These are phyloP conservation scores for Cladosporium sp. DNA, from an alignment of 2,329 filamentous ascomycete species.

Conservation along the genomic window DNA sequence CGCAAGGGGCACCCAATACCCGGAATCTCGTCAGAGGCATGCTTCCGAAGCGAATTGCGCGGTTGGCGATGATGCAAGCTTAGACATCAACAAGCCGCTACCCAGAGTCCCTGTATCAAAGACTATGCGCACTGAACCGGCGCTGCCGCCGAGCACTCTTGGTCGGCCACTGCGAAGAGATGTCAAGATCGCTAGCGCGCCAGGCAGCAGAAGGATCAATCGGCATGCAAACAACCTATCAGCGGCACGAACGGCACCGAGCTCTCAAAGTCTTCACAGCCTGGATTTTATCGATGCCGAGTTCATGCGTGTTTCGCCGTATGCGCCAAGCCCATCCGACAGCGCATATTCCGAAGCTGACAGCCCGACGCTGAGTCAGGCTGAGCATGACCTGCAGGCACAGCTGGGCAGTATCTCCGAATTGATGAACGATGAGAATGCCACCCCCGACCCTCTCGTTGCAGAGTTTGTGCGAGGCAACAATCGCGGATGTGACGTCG, in stretches of 20 bases:
- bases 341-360: slow-evolving; percentile 14
- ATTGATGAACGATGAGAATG: not conserved
- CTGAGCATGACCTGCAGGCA: slow-evolving; percentile 33
- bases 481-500: not conserved
- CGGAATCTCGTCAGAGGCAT: no score
- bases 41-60: no score
- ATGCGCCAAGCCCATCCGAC: slow-evolving; percentile 11
- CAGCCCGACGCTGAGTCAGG: slow-evolving; percentile 44
- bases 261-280: not conserved
- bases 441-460: not conserved
- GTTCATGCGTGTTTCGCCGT: slow-evolving; percentile 13
- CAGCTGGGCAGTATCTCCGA: slow-evolving; percentile 20
- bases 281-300: slow-evolving; percentile 13
- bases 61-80: no score
- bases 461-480: no score
- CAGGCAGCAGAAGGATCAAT: not conserved
- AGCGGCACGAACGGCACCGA: not conserved
- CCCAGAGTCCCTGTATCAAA: slow-evolving; percentile 14
- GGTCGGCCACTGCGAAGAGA: not conserved
- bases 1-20: no score
- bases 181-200: not conserved
- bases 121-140: slow-evolving; percentile 9
- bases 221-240: not conserved
- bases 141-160: slow-evolving; percentile 2
- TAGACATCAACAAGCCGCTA: slow-evolving; percentile 20